A percentile compares a stretch with the other conserved stretches of the same genome.
phyloP scores from a whole-genome alignment of 148 eudicot genomes.

The Heliosperma pusillum region DNA sequence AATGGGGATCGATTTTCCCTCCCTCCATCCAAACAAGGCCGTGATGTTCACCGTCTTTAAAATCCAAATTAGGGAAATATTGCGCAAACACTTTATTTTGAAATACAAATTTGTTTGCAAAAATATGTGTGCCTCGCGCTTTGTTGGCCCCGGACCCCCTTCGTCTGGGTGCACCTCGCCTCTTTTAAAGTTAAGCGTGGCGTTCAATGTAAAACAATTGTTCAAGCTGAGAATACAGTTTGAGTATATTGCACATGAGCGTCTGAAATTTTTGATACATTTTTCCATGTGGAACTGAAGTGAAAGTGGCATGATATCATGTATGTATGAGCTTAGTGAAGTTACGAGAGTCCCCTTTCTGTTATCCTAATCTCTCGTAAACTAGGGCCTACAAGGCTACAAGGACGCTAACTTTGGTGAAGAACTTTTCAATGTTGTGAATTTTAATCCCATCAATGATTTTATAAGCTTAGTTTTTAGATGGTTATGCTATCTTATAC shows the following conservation, averaged over 20 bases:
- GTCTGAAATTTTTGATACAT: not conserved
- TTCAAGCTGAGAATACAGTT: not conserved
- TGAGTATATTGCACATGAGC: not conserved
- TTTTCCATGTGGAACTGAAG: not conserved
- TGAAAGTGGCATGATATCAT: not conserved
- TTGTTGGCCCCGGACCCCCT: not conserved
- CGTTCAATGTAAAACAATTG: not conserved
- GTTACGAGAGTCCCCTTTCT: not conserved
- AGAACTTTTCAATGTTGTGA: not conserved
- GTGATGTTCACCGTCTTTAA: too few species aligned
- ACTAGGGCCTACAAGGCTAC: not conserved
- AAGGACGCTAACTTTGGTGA: not conserved
- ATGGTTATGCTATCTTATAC: not conserved
- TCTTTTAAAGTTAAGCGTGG: not conserved
- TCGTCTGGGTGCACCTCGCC: not conserved
- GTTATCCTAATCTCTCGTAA: not conserved
- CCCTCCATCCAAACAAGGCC: too few species aligned
- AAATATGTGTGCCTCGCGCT: not conserved
- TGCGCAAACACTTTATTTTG: not conserved
- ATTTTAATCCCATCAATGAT: not conserved
- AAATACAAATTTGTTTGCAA: not conserved
- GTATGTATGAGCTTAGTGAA: slow-evolving; percentile 6
- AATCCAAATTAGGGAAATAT: not conserved
- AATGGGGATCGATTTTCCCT: too few species aligned
- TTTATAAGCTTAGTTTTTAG: not conserved